These are phyloP conservation scores for Lactarius indigo DNA, from an alignment of 768 basidiomycete species.

Conservation along the genomic window DNA sequence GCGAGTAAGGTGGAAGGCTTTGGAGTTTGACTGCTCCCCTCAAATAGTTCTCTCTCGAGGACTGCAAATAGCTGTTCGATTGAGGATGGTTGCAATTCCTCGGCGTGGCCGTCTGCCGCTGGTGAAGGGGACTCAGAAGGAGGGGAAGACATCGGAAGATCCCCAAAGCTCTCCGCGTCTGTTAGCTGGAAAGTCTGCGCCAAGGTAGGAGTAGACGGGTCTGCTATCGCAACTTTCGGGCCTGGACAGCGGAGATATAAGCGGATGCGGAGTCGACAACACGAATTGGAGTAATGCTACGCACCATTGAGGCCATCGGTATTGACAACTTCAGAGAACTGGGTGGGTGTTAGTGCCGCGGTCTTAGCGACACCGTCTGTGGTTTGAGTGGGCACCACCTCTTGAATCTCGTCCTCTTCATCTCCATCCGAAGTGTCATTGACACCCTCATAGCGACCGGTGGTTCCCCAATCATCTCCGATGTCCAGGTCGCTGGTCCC, in stretches of 20 bases:
- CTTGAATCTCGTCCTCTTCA: slow-evolving; percentile 15
- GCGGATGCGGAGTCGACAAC: background rate
- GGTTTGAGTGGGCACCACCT: background rate
- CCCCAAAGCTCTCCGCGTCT: slow-evolving; percentile 24
- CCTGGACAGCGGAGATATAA: background rate
- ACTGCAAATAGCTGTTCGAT: slow-evolving; percentile 19
- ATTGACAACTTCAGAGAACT: background rate
- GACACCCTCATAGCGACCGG: background rate
- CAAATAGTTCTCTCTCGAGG: slow-evolving; percentile 5
- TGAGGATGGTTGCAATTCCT: background rate
- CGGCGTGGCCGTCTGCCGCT: background rate
- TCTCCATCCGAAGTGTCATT: slow-evolving; percentile 5
- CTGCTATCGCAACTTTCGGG: background rate
- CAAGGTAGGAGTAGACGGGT: background rate
- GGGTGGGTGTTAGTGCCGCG: background rate
- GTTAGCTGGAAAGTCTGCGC: slow-evolving; percentile 12
- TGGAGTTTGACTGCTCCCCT: background rate
- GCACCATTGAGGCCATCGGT: slow-evolving; percentile 4
- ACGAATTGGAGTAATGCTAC: background rate
- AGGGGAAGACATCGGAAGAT: slow-evolving; percentile 22
- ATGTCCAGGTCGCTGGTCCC: slow-evolving; percentile 26
- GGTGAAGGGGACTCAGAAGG: slow-evolving; percentile 18
- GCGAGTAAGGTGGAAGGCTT: background rate
- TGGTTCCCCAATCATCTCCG: slow-evolving; percentile 12
- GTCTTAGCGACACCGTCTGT: slow-evolving; percentile 5